These are phyloP conservation scores for Polytrichum commune DNA, from an alignment of 225 moss, liverwort and hornwort species.

Conservation along the genomic window DNA sequence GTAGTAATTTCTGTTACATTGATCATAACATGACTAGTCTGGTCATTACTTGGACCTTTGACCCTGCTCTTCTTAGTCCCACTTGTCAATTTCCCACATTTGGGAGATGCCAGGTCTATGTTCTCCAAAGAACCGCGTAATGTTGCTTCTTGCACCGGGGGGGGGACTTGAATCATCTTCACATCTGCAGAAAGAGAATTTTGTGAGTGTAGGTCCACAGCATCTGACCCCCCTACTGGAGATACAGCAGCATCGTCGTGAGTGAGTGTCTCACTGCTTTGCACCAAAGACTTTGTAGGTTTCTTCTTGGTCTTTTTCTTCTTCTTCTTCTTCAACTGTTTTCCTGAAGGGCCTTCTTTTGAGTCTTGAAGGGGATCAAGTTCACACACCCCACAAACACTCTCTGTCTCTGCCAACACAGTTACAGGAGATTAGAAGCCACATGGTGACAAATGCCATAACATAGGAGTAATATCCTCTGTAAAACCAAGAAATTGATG, in stretches of 20 bases:
- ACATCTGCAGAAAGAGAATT: conserved; percentile 7
- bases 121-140: conserved; percentile 1
- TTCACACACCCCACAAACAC: conserved; percentile 4
- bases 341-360: conserved; percentile 4
- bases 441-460: background rate
- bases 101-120: background rate
- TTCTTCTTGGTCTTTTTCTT: conserved; percentile 18
- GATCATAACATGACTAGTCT: background rate
- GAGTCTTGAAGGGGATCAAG: background rate
- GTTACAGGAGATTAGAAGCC: background rate
- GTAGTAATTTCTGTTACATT: background rate
- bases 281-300: background rate
- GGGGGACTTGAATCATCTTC: conserved; percentile 4
- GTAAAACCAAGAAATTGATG: no score
- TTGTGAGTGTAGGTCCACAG: background rate
- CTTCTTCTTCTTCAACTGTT: conserved; percentile 20
- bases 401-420: conserved; percentile 11
- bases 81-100: conserved; percentile 1
- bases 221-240: background rate
- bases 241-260: background rate
- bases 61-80: conserved; percentile 5
- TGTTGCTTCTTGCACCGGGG: background rate
- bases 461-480: no score
- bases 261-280: conserved; percentile 1
- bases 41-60: background rate